Base-by-base conservation (phyloP, 1,284 basidiomycete species). In the Leccinum griseonigrum region DNA sequence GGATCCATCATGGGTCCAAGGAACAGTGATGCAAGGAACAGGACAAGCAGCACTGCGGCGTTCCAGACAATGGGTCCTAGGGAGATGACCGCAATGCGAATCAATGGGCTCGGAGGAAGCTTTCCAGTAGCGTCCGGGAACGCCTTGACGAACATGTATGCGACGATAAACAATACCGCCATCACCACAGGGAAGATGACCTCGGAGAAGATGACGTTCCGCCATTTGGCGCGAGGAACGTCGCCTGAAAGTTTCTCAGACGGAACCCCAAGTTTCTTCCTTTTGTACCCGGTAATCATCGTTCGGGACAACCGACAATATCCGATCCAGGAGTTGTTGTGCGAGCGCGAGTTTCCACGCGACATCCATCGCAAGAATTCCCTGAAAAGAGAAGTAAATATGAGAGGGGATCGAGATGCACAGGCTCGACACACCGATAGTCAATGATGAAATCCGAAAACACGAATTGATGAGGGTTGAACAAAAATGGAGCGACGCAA, bases 281-380 rank as follows among this genome's bases (percentile, higher is more conserved):
- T 94, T 85, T 97, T 98, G 87, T 95, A 97, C 40, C 95, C 95
- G 52, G 95, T 98, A 73, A 98, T 95, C 84, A 94, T 91, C 10
- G 95, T 98, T 63, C 95, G 85, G 36, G 94, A 94, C 60, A 98
- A 80, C 62, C 95, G 91, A 75, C 95, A 98, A 78, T 97, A 98
- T 0, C 95, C 95, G 66, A 97, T 96, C 95, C 95, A 98, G 4
- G 95, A 97, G 77, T 97, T 98, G 72, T 86, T 92, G 77, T 97
- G 95, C n/a, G 94, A 93, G 26, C 94, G 85, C 57, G 95, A 97
- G 78, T 98, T 98, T 62, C 95, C 95, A 65, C 95, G 87, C 57
- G 90, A 95, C 94, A 98, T 97, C 95, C 95, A 98, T 67, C 95
- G 85, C 67, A 98, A 79, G 81, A 95, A 97, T 79, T 98, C 95